phyloP scores from a whole-genome alignment of 805 yeast species.

The Brettanomyces custersianus region DNA sequence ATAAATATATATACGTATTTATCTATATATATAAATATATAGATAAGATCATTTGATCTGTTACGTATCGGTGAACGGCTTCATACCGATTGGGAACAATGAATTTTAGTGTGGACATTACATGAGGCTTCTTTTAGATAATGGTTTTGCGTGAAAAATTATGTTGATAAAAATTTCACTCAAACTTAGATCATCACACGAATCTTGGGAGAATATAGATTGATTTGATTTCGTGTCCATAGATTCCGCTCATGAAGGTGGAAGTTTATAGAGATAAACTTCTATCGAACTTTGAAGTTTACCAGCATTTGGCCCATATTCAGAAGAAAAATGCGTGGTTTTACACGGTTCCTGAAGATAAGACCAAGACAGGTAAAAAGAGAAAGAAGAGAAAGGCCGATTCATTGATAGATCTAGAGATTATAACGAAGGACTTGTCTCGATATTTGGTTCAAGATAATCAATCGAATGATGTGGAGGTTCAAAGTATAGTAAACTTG shows the following conservation, averaged over 20 bases:
- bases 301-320: constrained; percentile 40
- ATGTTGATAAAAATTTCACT: no score
- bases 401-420: constrained; percentile 38
- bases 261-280: constrained; percentile 45
- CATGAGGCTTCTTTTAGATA: not conserved
- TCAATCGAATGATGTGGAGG: constrained; percentile 25
- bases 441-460: constrained; percentile 30
- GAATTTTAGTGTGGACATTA: not conserved
- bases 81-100: no score
- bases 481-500: constrained; percentile 22
- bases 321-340: constrained; percentile 41
- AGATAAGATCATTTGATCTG: no score
- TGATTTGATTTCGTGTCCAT: no score
- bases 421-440: constrained; percentile 38
- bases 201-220: no score
- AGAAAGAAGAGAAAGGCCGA: constrained; percentile 21
- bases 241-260: constrained; percentile 24
- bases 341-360: constrained; percentile 22
- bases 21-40: no score
- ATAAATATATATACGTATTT: no score
- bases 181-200: no score
- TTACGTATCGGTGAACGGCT: no score
- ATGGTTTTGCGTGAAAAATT: no score
- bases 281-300: constrained; percentile 59
- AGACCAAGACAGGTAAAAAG: constrained; percentile 11